Percentiles rank a stretch among this genome's conserved stretches.
Conservation (phyloP, 2,329 filamentous ascomycete species). For the Cladorrhinum sp. region DNA sequence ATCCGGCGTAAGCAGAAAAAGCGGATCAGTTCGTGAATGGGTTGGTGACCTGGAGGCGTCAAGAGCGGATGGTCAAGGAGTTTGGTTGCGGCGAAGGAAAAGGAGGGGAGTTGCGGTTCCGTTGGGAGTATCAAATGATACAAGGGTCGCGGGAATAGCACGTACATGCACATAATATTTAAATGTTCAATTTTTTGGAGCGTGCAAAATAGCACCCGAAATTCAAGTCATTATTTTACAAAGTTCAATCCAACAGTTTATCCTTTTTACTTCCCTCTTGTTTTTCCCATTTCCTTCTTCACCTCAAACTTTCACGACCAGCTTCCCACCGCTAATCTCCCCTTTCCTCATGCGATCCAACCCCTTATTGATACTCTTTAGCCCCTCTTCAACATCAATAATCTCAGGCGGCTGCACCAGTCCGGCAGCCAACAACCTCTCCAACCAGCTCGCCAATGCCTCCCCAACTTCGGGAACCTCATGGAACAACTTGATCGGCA, state of each 20-base stretch:
- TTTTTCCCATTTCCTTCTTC: background rate
- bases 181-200: too few relatives aligned
- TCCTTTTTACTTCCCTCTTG: too few relatives aligned
- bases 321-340: conserved; percentile 63
- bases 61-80: background rate
- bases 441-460: conserved; percentile 63
- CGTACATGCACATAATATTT: too few relatives aligned
- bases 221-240: too few relatives aligned
- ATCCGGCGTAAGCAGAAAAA: background rate
- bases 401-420: conserved; percentile 60
- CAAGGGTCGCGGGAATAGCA: too few relatives aligned
- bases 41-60: background rate
- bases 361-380: conserved; percentile 65
- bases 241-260: too few relatives aligned
- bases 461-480: conserved; percentile 62
- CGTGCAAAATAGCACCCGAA: too few relatives aligned
- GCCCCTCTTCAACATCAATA: conserved; percentile 60
- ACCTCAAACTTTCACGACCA: conserved; percentile 53
- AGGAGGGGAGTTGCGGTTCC: too few relatives aligned
- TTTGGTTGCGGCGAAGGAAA: background rate
- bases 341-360: conserved; percentile 65
- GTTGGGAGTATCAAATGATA: too few relatives aligned
- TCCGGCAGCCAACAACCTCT: conserved; percentile 56
- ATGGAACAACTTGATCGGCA: conserved; percentile 76
- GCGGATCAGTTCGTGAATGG: background rate